Percentiles rank a stretch among this genome's conserved stretches.
phyloP scores from a whole-genome alignment of 2,329 filamentous ascomycete genomes.

The Bipolaris victoriae region DNA sequence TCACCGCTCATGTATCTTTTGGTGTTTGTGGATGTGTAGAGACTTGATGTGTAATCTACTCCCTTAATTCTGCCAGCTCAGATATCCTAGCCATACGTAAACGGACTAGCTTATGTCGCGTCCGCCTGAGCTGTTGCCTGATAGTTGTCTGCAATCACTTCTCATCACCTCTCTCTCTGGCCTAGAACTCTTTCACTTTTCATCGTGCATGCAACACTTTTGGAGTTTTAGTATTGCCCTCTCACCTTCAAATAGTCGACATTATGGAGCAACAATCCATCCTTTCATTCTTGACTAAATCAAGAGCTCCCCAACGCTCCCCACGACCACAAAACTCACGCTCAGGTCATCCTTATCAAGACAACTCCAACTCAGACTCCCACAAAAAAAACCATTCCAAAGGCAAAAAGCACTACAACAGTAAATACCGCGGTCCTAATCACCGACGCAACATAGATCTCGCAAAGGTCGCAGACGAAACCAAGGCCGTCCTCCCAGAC shows the following conservation, averaged over 20 bases:
- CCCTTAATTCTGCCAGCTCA: background rate
- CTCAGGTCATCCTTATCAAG: constrained; percentile 26
- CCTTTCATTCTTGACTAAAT: constrained; percentile 26
- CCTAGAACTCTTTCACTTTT: background rate
- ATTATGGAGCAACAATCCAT: constrained; percentile 34
- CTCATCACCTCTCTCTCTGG: background rate
- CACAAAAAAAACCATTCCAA: constrained; percentile 1
- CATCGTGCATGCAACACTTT: background rate
- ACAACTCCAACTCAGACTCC: constrained; percentile 9
- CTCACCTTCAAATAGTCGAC: background rate
- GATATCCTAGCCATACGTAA: background rate
- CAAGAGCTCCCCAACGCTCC: constrained; percentile 7
- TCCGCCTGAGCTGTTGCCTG: constrained; percentile 21
- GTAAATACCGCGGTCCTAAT: constrained; percentile 24
- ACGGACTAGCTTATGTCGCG: constrained; percentile 2
- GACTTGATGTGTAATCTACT: background rate
- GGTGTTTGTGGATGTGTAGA: background rate
- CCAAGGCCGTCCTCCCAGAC: constrained; percentile 29
- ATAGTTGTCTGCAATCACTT: background rate
- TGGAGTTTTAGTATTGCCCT: background rate
- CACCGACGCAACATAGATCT: constrained; percentile 32
- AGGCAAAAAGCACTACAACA: background rate
- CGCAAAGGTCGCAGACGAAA: constrained; percentile 34
- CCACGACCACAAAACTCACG: constrained; percentile 17
- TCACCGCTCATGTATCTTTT: background rate